phyloP scores from a whole-genome alignment of 2,329 filamentous ascomycete species.

The Colletotrichum abscissum region DNA sequence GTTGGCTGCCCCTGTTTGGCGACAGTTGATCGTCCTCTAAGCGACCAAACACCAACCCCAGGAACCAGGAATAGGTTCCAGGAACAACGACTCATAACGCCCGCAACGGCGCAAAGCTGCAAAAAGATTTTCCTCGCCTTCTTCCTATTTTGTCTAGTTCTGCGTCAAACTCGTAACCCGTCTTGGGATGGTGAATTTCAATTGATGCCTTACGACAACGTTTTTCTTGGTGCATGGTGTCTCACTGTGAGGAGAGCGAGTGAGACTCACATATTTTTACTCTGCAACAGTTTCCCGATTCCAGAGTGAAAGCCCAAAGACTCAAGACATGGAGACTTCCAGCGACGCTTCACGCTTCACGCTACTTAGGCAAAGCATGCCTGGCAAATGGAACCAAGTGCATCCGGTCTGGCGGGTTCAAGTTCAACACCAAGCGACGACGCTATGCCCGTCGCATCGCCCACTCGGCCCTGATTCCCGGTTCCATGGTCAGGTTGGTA shows the following conservation, averaged over 20 bases:
- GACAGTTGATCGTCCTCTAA: slow-evolving; percentile 27
- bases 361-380: not conserved
- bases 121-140: not conserved
- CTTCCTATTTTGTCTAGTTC: not conserved
- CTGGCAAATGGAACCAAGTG: not conserved
- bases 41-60: not conserved
- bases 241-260: not conserved
- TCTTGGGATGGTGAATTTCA: slow-evolving; percentile 6
- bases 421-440: not conserved
- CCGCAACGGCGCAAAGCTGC: not conserved
- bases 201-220: slow-evolving; percentile 21
- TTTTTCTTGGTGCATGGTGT: not conserved
- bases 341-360: too few species aligned
- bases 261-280: too few species aligned
- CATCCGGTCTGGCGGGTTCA: slow-evolving; percentile 5
- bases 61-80: slow-evolving; percentile 8
- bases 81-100: not conserved
- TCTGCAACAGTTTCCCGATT: too few species aligned
- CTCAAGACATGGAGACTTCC: not conserved
- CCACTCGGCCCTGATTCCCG: slow-evolving; percentile 6
- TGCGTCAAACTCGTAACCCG: slow-evolving; percentile 8
- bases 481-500: not conserved
- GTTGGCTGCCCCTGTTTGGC: not conserved
- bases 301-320: not conserved
- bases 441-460: slow-evolving; percentile 22